Base-by-base conservation (phyloP, 2,329 filamentous ascomycete genomes). In the Dissoconium aciculare region DNA sequence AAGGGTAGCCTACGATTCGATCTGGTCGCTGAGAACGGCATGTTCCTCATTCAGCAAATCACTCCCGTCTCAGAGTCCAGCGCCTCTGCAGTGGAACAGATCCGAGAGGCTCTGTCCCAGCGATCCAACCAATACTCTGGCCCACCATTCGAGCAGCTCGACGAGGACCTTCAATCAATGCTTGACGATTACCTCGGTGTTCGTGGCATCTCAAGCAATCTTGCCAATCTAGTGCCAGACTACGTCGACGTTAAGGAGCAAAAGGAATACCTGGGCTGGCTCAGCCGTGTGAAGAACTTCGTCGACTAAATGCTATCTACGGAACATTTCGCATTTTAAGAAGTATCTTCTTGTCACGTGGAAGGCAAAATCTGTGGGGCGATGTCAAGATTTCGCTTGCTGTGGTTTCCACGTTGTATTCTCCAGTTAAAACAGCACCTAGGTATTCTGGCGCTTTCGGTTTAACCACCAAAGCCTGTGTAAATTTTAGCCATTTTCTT, bases 161-260 rank as follows among this genome's bases (percentile, higher is more conserved):
- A 98, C 54, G 84, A 94, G 63, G 87, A 95, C 55, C 71, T 98
- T 26, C 87, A 95, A 66, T 69, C 83, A 32, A 69, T 93, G 47
- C 68, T 95, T 55, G 87, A 95, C 69, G 74, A 78, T 47, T 98
- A 87, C 64, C 71, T 98, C 41, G 84, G 93, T 59, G 89, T 94
- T 69, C 74, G 89, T 47, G 89, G 87, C 42, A 73, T 98, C 59
- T 83, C 87, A 51, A 75, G 78, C 47, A 71, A 77, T 36, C 70
- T 98, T 47, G 87, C 85, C 32, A 63, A 85, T 44, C 94, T 95
- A 58, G 77, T 92, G 26, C 83, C 85, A 21, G 85, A 95, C 57
- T 98, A 93, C 63, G 85, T 95, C 52, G 84, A 95, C 55, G 73
- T 80, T 61, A 98, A 98, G 76, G 89, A 98, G 72, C 87, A 95